Conservation (phyloP, 805 yeast genomes). For the Nakazawaea ishiwadae region DNA sequence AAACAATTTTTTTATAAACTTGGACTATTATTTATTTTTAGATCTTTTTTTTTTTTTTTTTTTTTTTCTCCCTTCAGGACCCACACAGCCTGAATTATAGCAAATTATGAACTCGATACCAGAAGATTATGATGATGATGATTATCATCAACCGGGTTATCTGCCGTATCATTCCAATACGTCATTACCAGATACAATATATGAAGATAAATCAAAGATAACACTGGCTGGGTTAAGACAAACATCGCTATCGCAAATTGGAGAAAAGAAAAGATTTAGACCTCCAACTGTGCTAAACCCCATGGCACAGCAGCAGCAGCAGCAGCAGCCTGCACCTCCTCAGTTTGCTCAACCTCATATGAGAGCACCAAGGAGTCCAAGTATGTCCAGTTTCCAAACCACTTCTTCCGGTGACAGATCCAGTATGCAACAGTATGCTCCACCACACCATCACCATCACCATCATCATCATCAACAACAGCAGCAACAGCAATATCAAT, state of each 20-base stretch:
- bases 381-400: constrained; percentile 5
- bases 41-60: too few relatives aligned
- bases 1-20: too few relatives aligned
- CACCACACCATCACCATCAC: constrained; percentile 6
- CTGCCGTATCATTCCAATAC: background rate
- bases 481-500: background rate
- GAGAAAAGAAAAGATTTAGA: constrained; percentile 9
- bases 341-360: background rate
- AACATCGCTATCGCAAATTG: constrained; percentile 10
- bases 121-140: constrained; percentile 13
- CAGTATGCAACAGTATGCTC: background rate
- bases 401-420: constrained; percentile 6
- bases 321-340: background rate
- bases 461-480: constrained; percentile 2
- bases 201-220: constrained; percentile 11
- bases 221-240: constrained; percentile 11
- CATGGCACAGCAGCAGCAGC: background rate
- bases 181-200: constrained; percentile 3
- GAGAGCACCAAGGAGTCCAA: constrained; percentile 3
- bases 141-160: background rate
- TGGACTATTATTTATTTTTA: too few relatives aligned
- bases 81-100: too few relatives aligned
- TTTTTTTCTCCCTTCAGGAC: too few relatives aligned
- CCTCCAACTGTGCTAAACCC: constrained; percentile 11
- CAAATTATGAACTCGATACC: constrained; percentile 7